Evolutionary conservation across 345 rosid species (phyloP).

Genomic region (Boechera retrofracta): DNA sequence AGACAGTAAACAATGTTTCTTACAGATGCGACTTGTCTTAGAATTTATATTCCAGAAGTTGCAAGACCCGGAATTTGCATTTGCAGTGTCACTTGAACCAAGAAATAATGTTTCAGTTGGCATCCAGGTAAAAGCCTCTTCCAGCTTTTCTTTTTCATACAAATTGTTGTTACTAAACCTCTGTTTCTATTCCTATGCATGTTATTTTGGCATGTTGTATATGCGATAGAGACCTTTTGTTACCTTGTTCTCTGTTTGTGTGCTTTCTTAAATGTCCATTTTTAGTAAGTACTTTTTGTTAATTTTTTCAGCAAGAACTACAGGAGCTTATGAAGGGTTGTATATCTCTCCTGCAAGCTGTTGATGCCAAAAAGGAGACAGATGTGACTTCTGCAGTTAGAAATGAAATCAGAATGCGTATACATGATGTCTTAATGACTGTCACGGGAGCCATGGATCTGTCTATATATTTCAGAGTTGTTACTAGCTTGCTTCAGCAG

Average conservation of each 20-base stretch:
- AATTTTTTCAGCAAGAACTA: constrained; percentile 61
- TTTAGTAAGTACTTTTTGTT: constrained; percentile 1
- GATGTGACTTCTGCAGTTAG: constrained; percentile 47
- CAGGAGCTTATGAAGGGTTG: constrained; percentile 76
- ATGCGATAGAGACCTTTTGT: background rate
- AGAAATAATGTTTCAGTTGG: constrained; percentile 54
- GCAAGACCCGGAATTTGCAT: constrained; percentile 82
- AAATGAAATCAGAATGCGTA: constrained; percentile 61
- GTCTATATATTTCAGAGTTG: constrained; percentile 69
- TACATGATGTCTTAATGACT: constrained; percentile 63
- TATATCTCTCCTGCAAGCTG: constrained; percentile 57
- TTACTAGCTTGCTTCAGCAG: constrained; percentile 67
- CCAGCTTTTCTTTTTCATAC: background rate
- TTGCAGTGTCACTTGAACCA: constrained; percentile 64
- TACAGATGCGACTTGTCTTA: constrained; percentile 60
- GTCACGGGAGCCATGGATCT: constrained; percentile 65
- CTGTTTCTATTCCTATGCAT: background rate
- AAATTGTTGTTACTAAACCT: constrained; percentile 1
- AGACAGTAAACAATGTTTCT: constrained; percentile 46
- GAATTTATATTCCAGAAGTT: constrained; percentile 68
- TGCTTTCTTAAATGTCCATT: constrained; percentile 13
- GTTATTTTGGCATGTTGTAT: background rate
- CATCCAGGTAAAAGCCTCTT: constrained; percentile 67
- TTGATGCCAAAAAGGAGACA: constrained; percentile 58
- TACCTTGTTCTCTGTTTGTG: constrained; percentile 29